Evolutionary conservation across 768 basidiomycete species (phyloP), one percentile per base, ranked within the genome.

Genomic region (Sutorius australiensis): DNA sequence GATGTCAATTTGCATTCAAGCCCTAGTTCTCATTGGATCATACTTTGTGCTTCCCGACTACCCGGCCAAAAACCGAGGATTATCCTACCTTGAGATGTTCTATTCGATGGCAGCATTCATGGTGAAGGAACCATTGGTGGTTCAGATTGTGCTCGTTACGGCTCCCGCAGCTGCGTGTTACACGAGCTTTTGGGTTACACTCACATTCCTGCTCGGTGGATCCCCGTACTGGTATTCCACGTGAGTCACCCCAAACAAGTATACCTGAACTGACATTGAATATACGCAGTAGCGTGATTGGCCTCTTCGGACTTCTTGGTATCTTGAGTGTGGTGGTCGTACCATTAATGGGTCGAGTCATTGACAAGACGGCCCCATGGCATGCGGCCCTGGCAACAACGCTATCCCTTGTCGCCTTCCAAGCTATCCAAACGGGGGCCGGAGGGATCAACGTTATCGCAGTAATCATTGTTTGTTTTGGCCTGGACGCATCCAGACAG

Each of bases 121-220:
- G 0, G 75, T 84, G 27, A 90, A 85, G 0, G 88, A 92, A 66
- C 91, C 91, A 6, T 67, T 85, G 16, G 73, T 93, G 30, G 78
- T 90, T 6, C 91, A 93, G 64, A 75, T 76, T 6, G 71, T 76
- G 56, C 67, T 87, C 48, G 72, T 88, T 61, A 78, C 80, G 57
- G 60, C 87, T 28, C 70, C 75, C 21, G 76, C 74, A 4, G 78
- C 77, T 54, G 83, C 83, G 46, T 81, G 80, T 38, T 83, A 75
- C n/a, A 76, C 73, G n/a, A 80, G 73, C 56, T 83, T 81, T 58
- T 83, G 84, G 84, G 84, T 86, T 4, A 86, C 86, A 1, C 67
- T 88, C 50, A 92, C 89, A 0, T 94, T 92, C 73, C 71, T 92
- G 16, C 81, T 93, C 6, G 82, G 82, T 9, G 87, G 82, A 3